Percentiles rank a stretch among this genome's conserved stretches.
These are phyloP conservation scores for Alisma plantagoaquatica DNA, from an alignment of 106 monocot genomes.

Conservation along the genomic window DNA sequence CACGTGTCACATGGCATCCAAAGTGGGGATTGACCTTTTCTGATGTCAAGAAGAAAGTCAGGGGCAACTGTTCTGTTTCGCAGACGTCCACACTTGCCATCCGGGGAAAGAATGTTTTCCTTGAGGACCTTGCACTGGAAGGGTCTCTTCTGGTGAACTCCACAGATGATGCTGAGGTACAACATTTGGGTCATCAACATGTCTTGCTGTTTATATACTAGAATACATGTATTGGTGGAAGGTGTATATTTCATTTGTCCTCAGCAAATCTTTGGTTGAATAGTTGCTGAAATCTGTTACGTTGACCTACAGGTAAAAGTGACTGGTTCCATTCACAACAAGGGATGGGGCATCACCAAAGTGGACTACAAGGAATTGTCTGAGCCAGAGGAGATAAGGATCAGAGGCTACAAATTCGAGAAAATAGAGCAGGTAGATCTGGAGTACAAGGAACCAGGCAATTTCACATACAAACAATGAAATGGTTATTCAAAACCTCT, in stretches of 20 bases:
- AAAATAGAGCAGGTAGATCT: constrained; percentile 61
- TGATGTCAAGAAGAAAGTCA: constrained; percentile 62
- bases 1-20: constrained; percentile 72
- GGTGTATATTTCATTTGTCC: background rate
- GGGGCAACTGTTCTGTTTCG: constrained; percentile 38
- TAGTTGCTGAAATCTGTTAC: background rate
- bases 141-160: constrained; percentile 59
- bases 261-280: background rate
- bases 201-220: background rate
- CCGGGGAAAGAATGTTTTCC: constrained; percentile 45
- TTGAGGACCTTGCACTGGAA: constrained; percentile 58
- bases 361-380: constrained; percentile 67
- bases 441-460: constrained; percentile 39
- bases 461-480: too few species aligned
- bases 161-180: constrained; percentile 65
- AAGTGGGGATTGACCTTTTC: constrained; percentile 69
- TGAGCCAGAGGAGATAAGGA: constrained; percentile 53
- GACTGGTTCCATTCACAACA: constrained; percentile 54
- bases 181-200: background rate
- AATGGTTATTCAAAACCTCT: too few species aligned
- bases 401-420: constrained; percentile 63
- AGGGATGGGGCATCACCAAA: constrained; percentile 60
- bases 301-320: constrained; percentile 52
- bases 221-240: background rate
- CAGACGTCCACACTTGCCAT: constrained; percentile 67